Conservation (phyloP, 176 grass and related monocot species). For the Zoysia pacifica region DNA sequence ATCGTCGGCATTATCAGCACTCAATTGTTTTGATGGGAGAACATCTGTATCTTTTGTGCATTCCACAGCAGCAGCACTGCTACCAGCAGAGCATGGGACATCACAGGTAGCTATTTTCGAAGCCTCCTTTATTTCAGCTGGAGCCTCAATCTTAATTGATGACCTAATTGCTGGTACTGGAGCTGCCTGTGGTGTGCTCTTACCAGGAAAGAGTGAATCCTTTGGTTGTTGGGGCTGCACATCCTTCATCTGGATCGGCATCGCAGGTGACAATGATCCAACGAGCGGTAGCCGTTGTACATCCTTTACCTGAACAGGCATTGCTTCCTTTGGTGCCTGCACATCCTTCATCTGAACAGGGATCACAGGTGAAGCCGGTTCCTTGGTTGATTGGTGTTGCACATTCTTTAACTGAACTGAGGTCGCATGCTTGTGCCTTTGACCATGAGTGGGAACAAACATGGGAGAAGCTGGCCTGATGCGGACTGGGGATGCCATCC, state of each 20-base stretch:
- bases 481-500: constrained; percentile 83
- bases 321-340: constrained; percentile 31
- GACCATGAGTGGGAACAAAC: constrained; percentile 53
- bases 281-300: constrained; percentile 5
- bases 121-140: constrained; percentile 51
- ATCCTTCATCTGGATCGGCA: constrained; percentile 61
- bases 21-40: constrained; percentile 13
- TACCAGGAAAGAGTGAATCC: constrained; percentile 19
- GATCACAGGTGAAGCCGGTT: constrained; percentile 30
- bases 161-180: not conserved
- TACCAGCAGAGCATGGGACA: constrained; percentile 13
- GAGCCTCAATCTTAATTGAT: constrained; percentile 40
- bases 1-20: not conserved
- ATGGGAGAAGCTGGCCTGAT: constrained; percentile 73
- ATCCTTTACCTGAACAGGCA: constrained; percentile 69
- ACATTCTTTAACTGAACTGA: constrained; percentile 74
- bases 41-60: not conserved
- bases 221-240: constrained; percentile 11
- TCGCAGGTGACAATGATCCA: constrained; percentile 28
- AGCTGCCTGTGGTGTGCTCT: not conserved
- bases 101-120: constrained; percentile 12
- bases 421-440: constrained; percentile 42
- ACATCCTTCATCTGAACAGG: constrained; percentile 76
- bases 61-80: constrained; percentile 17
- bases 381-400: constrained; percentile 32